A percentile compares a stretch with the other conserved stretches of the same genome.
phyloP scores from a whole-genome alignment of 176 grass and related monocot species.

The Musa beccarii region DNA sequence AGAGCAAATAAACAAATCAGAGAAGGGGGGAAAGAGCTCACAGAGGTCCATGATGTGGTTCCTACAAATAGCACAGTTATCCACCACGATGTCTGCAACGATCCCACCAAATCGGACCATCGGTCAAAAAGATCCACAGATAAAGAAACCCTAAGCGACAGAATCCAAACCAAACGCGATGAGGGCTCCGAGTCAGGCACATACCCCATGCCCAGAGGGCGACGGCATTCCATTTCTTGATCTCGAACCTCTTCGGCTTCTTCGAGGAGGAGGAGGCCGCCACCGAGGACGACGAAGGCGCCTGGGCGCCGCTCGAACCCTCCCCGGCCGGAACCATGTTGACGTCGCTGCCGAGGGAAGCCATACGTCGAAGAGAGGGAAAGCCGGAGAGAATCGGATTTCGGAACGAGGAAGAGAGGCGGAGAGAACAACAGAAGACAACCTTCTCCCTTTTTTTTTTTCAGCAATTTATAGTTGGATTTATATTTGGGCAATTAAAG shows the following conservation, averaged over 20 bases:
- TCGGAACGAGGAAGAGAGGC: background rate
- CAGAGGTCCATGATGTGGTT: slow-evolving; percentile 99
- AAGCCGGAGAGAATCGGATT: background rate
- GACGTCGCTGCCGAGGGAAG: background rate
- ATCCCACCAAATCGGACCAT: slow-evolving; percentile 4
- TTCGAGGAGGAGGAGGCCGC: background rate
- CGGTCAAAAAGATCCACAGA: background rate
- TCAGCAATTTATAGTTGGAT: too few species aligned
- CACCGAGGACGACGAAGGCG: background rate
- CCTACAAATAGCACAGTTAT: slow-evolving; percentile 93
- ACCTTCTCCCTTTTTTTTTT: too few species aligned
- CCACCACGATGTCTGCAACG: slow-evolving; percentile 74
- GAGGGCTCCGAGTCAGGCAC: background rate
- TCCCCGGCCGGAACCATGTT: background rate
- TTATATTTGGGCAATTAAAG: too few species aligned
- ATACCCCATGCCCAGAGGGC: slow-evolving; percentile 5
- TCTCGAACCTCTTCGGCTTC: slow-evolving; percentile 6
- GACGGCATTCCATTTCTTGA: slow-evolving; percentile 6
- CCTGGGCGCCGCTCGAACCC: background rate
- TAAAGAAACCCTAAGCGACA: background rate
- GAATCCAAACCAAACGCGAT: background rate
- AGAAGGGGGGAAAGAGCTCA: slow-evolving; percentile 34
- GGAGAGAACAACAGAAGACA: background rate
- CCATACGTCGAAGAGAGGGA: background rate
- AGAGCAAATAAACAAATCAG: background rate